Evolutionary conservation across 768 basidiomycete species (phyloP).

Genomic region (Tephrocybe sp.): DNA sequence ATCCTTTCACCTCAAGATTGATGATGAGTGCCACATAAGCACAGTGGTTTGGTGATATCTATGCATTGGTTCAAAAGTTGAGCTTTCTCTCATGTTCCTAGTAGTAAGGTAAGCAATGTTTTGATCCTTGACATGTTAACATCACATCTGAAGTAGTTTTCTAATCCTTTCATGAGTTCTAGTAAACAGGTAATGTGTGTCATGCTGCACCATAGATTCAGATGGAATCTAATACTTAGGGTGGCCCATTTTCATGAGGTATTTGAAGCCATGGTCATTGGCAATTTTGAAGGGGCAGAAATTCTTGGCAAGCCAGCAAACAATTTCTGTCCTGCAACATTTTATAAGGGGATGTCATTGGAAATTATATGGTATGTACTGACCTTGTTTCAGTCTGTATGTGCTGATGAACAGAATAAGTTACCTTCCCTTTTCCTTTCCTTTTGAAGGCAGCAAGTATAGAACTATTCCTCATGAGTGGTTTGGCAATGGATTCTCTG

Average conservation of each 20-base stretch:
- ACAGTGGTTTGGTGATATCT: conserved; percentile 33
- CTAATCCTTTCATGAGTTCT: conserved; percentile 19
- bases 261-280: conserved; percentile 26
- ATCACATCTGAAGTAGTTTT: conserved; percentile 24
- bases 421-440: not conserved
- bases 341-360: not conserved
- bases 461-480: not conserved
- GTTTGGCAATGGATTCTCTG: not conserved
- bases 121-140: not conserved
- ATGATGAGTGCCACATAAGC: conserved; percentile 27
- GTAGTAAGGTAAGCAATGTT: not conserved
- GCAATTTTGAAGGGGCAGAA: conserved; percentile 31
- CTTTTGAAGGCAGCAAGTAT: not conserved
- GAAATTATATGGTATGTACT: not conserved
- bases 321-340: conserved; percentile 25
- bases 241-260: conserved; percentile 32
- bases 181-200: conserved; percentile 28
- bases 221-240: conserved; percentile 32
- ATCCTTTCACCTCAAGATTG: conserved; percentile 27
- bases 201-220: conserved; percentile 25
- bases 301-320: conserved; percentile 16
- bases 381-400: not conserved
- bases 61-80: conserved; percentile 21
- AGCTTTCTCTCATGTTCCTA: conserved; percentile 29
- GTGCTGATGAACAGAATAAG: not conserved